These are phyloP conservation scores for Gilbertella persicaria DNA, from an alignment of 371 early-diverging fungal species.

Conservation along the genomic window DNA sequence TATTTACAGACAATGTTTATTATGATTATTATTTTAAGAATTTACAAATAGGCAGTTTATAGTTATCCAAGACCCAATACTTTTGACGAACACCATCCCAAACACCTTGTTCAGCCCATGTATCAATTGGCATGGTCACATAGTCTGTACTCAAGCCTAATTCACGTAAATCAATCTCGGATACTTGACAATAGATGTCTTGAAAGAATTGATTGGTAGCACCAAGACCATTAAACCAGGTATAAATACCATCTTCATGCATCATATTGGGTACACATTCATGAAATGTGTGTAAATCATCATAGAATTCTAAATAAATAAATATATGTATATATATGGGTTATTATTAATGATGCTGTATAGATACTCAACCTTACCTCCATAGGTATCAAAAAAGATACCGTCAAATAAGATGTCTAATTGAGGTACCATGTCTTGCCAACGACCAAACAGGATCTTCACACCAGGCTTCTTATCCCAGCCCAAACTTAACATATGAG, in stretches of 20 bases:
- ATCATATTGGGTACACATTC: conserved; percentile 80
- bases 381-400: conserved; percentile 94
- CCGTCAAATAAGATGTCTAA: conserved; percentile 78
- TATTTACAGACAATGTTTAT: neutral
- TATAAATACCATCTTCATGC: conserved; percentile 78
- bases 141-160: conserved; percentile 79
- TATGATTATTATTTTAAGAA: conserved; percentile 28
- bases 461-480: conserved; percentile 88
- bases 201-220: conserved; percentile 94
- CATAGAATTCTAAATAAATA: conserved; percentile 75
- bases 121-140: conserved; percentile 67
- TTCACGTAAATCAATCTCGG: conserved; percentile 77
- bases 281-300: conserved; percentile 87
- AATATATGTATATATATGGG: no score
- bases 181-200: conserved; percentile 89
- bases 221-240: conserved; percentile 94
- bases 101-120: conserved; percentile 75
- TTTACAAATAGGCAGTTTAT: conserved; percentile 78
- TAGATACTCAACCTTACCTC: conserved; percentile 45
- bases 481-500: conserved; percentile 79
- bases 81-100: conserved; percentile 87
- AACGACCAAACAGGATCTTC: conserved; percentile 85
- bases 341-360: no score
- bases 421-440: conserved; percentile 89
- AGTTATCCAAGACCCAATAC: conserved; percentile 83